These are phyloP conservation scores for Pythium vanterpoolii DNA, from an alignment of 352 stramenopile species.

Conservation along the genomic window DNA sequence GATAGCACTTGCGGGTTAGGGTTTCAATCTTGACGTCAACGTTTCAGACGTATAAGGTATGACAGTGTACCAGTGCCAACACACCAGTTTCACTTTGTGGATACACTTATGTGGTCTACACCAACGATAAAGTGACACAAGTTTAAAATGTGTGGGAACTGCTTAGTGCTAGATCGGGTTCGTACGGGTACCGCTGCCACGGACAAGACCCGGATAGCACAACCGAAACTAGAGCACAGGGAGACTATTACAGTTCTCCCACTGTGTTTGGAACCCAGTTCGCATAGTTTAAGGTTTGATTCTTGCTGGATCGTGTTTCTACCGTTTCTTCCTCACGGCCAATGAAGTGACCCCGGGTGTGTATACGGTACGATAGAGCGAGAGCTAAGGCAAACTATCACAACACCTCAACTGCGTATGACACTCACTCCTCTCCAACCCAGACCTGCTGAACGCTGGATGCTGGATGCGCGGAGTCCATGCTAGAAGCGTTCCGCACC, in stretches of 20 bases:
- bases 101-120: slow-evolving; percentile 1
- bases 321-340: too few relatives aligned
- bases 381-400: background rate
- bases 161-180: too few relatives aligned
- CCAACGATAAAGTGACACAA: background rate
- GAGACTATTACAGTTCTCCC: too few relatives aligned
- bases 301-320: too few relatives aligned
- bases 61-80: background rate
- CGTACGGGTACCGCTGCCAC: too few relatives aligned
- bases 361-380: background rate
- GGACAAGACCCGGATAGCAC: too few relatives aligned
- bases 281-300: too few relatives aligned
- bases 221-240: background rate
- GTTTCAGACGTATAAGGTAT: background rate
- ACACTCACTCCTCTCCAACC: background rate
- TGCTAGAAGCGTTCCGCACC: too few relatives aligned
- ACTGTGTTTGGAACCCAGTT: background rate
- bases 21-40: background rate
- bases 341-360: too few relatives aligned
- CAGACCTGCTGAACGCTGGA: too few relatives aligned
- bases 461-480: too few relatives aligned
- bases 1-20: slow-evolving; percentile 2
- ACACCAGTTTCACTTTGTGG: background rate
- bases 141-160: background rate
- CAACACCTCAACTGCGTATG: background rate